Evolutionary conservation across 225 moss, liverwort and hornwort genomes (phyloP), one percentile per base, ranked within the genome.

Genomic region (Lunularia cruciata): DNA sequence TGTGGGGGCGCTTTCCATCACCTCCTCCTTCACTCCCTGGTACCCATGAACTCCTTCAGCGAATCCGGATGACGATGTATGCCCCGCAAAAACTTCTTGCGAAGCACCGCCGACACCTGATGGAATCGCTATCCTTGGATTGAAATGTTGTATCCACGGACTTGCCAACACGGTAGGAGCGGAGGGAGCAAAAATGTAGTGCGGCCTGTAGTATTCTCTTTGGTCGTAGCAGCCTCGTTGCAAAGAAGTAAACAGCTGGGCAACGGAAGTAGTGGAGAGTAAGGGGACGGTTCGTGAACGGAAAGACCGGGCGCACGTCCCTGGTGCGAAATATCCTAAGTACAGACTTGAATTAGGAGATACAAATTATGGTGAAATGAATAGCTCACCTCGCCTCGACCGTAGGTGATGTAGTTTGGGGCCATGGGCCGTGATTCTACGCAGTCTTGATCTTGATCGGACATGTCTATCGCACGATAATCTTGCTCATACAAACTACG

Each of bases 101-200:
- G 37, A 27, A 0, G 60, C 26, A 56, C 57, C 68, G 13, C 36
- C 25, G 20, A 42, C 35, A 12, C 19, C 3, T 22, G 30, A 6
- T 25, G 66, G 61, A 15, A 64, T 10, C 26, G 45, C 28, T 5
- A 55, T 43, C 57, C 53, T 72, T 0, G 82, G 78, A n/a, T 64
- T 82, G 53, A 82, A 82, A 36, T 82, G 82, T 31, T 82, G 82
- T 26, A 82, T 75, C 82, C 82, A 82, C n/a, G 78, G 78, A 55
- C 75, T 82, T 3, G 63, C 58, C 19, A 77, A 75, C 15, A 82
- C 74, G 1, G 70, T 60, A 32, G 77, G 26, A 22, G 71, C 26
- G 0, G 72, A 63, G 27, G 68, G 63, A n/a, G 51, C 35, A 42
- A 71, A 77, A 25, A 52, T 58, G 46, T 78, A 43, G 2, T 82